Conservation (phyloP, 176 grass and related monocot genomes). For the Puya raimondii region DNA sequence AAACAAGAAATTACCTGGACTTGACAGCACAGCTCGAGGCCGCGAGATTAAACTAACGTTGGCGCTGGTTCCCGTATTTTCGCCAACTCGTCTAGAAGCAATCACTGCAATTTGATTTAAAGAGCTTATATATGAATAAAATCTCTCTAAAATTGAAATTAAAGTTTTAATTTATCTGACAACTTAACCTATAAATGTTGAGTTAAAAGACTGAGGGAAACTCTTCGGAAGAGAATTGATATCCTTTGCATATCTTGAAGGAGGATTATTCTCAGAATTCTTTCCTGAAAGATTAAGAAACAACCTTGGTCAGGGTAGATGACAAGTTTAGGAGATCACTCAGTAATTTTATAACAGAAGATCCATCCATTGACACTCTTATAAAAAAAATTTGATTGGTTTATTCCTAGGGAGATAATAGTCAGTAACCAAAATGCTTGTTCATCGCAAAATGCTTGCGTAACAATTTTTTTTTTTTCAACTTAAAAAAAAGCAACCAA, state of each 20-base stretch:
- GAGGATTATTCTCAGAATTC: conserved; percentile 20
- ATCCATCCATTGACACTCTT: not conserved
- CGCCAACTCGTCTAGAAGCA: not conserved
- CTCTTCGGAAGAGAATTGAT: conserved; percentile 2
- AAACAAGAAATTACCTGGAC: conserved; percentile 25
- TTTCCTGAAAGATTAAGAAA: conserved; percentile 15
- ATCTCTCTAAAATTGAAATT: conserved; percentile 4
- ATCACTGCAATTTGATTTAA: conserved; percentile 6
- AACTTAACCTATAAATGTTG: conserved; percentile 11
- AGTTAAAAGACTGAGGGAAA: conserved; percentile 5
- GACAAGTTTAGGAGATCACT: not conserved
- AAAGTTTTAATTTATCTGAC: not conserved
- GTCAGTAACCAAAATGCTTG: not conserved
- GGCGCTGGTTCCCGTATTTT: conserved; percentile 5
- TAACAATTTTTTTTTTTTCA: no score
- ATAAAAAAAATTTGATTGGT: no score
- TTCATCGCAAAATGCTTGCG: no score
- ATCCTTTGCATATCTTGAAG: conserved; percentile 12
- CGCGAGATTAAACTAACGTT: conserved; percentile 19
- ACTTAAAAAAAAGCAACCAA: no score
- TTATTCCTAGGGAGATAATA: not conserved
- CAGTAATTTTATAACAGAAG: not conserved
- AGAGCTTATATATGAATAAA: not conserved
- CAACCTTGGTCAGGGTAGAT: not conserved
- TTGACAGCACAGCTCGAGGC: conserved; percentile 36